Base-by-base conservation (phyloP, 1,284 basidiomycete species). In the Ustanciosporium gigantosporum region DNA sequence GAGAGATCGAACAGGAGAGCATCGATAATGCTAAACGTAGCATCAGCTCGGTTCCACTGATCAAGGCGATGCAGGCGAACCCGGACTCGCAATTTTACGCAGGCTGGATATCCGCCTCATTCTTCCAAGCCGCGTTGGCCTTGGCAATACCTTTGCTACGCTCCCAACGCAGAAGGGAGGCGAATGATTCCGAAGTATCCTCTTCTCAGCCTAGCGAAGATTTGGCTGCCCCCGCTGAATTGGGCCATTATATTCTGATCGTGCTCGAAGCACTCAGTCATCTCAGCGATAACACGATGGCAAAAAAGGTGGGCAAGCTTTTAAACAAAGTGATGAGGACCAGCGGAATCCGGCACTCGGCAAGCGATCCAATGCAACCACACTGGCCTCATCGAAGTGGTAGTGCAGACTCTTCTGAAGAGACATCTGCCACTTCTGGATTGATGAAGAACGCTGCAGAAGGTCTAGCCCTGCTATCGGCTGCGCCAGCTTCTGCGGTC, bases 361-460 rank as follows among this genome's bases (percentile, higher is more conserved):
- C 6, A 38, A 21, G 22, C 20, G 1, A 23, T 3, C 9, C 16
- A 11, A 13, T 40, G 25, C 5, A 44, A 37, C 15, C 36, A 44
- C 2, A 41, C 20, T 5, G 45, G 47, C 19, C 37, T 17, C 3
- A 23, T 46, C 6, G 44, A 48, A 15, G 46, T 41, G 46, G 34
- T 14, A 47, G 45, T 9, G 32, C 20, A 41, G 45, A 40, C n/a
- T 29, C 20, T 3, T 49, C 46, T 9, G 49, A 41, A 29, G 23
- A 16, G 4, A 20, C 32, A 5, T 13, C 40, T 6, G 20, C 41
- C 22, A n/a, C 25, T 5, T 11, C 32, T 7, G 42, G 49, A 2
- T 46, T 50, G 39, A 55, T 46, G 43, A 39, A 55, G 23, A 59
- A 41, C 17, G 57, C 57, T 7, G 50, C 57, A 5, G 57, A 60